These are phyloP conservation scores for Apiotrichum siamense DNA, from an alignment of 1,284 basidiomycete genomes.

Conservation along the genomic window DNA sequence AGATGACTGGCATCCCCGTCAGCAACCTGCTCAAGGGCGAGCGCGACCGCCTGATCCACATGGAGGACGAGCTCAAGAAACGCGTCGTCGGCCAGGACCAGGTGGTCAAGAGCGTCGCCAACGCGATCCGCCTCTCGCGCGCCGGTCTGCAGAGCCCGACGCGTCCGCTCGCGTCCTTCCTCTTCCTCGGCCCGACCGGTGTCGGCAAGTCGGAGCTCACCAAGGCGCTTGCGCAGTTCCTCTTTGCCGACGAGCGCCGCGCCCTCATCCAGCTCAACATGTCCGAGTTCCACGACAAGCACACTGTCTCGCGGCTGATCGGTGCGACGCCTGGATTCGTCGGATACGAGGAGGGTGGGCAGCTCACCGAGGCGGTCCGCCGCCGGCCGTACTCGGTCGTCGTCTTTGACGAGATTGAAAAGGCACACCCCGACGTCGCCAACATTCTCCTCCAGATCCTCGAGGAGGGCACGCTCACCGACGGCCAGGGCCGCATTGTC, in stretches of 20 bases:
- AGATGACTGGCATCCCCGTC: constrained; percentile 85
- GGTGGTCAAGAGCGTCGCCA: constrained; percentile 69
- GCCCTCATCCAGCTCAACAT: constrained; percentile 86
- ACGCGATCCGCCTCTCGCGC: constrained; percentile 83
- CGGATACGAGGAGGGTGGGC: constrained; percentile 78
- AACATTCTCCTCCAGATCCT: constrained; percentile 89
- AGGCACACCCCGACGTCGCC: constrained; percentile 80
- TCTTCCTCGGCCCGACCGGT: constrained; percentile 80
- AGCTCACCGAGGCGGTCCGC: constrained; percentile 80
- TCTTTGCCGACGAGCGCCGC: constrained; percentile 79
- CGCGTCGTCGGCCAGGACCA: constrained; percentile 86
- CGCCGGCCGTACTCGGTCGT: constrained; percentile 56
- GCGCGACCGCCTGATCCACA: constrained; percentile 81
- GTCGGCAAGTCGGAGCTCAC: constrained; percentile 73
- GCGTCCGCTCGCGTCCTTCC: constrained; percentile 81
- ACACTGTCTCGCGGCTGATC: constrained; percentile 82
- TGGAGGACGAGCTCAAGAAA: constrained; percentile 70
- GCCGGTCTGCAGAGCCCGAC: constrained; percentile 82
- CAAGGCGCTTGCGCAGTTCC: constrained; percentile 76
- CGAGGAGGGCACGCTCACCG: constrained; percentile 84
- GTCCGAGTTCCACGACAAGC: constrained; percentile 86
- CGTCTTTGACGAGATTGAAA: constrained; percentile 73
- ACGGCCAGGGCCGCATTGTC: constrained; percentile 49
- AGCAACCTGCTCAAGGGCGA: constrained; percentile 83
- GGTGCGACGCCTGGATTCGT: constrained; percentile 90